Evolutionary conservation across 1,284 basidiomycete genomes (phyloP), one percentile per base, ranked within the genome.

Genomic region (Ceratobasidium papillatum): DNA sequence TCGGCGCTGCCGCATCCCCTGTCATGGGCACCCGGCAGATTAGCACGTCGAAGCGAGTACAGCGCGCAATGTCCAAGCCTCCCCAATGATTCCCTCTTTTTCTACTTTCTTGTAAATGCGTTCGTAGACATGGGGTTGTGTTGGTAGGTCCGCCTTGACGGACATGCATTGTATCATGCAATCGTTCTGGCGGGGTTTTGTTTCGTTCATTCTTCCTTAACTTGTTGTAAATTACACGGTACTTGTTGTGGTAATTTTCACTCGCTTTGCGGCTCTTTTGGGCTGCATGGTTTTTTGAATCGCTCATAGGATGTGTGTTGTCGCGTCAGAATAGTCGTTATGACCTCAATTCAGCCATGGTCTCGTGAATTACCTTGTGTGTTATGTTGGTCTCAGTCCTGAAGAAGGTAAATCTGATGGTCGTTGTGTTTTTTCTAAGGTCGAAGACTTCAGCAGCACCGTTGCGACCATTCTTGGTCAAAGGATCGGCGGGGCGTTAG

Each of bases 131-230:
- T 38, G 49, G 47, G 49, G 47, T 36, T 54, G 47, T 38, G 64
- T 68, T 54, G 66, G 66, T 69, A 69, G 66, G 66, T 69, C 66
- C 52, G 66, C 66, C 52, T 58, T 47, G 66, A 58, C 66, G 66
- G 66, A 69, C 66, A 56, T 69, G 66, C 66, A 69, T 69, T 61
- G 66, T 69, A 54, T 27, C 54, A 38, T 69, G 14, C 52, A 25
- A 19, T 14, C 27, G 36, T 47, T 56, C 22, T 56, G 52, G 66
- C 43, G 52, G 47, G 30, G 41, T 68, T 41, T 49, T 38, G 5
- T 36, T 69, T 69, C 51, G 41, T 65, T 52, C 51, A 30, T 47
- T 56, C 45, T 27, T 12, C 47, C 34, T 61, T 69, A 45, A 58
- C 34, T 69, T 69, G 64, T 69, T 69, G 66, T 69, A 69, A 69